Base-by-base conservation (phyloP, 257 asterid genomes). In the Nemophila menziesii region DNA sequence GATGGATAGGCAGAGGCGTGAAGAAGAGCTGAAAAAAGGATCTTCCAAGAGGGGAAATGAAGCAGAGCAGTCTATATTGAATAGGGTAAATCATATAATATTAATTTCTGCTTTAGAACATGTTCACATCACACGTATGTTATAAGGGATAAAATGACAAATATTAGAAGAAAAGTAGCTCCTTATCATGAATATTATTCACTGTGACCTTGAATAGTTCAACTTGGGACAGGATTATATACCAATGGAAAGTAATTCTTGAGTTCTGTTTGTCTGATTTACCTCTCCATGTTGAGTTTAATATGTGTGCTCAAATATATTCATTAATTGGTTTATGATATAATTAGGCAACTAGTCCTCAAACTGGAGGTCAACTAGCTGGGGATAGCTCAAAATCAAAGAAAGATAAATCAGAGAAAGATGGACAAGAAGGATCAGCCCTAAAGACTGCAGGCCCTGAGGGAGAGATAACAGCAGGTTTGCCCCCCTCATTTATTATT, bases 401-500 rank as follows among this genome's bases (percentile, higher is more conserved):
- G 69, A 89, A 83, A 80, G 97, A 89, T 62, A 77, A 86, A 54
- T 53, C 92, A 45, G 94, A 81, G 33, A 85, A 80, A 57, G 98
- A 89, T 64, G 68, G 49, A 22, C 85, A 70, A 57, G 95, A 89
- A 62, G 85, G 73, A 46, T 60, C 97, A 4, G 72, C 63, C 37
- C 41, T 89, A 70, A 89, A 89, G 57, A 77, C 76, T 38, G 95
- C 95, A 5, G 97, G 97, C 44, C 79, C 95, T 26, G 97, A 80
- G 57, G 95, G 95, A 59, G 97, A 89, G 65, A 89, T 89, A 57
- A 75, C 93, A 52, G 97, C 97, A 70, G 97, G 97, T 87, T 60
- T 33, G 5, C 17, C 18, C 12, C 44, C 22, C 10, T 1, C 5
- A 16, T 16, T n/a, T 8, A 22, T 43, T 17, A 33, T 43, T 4